phyloP scores from a whole-genome alignment of 495 filamentous ascomycete species.

The Daldinia decipiens region DNA sequence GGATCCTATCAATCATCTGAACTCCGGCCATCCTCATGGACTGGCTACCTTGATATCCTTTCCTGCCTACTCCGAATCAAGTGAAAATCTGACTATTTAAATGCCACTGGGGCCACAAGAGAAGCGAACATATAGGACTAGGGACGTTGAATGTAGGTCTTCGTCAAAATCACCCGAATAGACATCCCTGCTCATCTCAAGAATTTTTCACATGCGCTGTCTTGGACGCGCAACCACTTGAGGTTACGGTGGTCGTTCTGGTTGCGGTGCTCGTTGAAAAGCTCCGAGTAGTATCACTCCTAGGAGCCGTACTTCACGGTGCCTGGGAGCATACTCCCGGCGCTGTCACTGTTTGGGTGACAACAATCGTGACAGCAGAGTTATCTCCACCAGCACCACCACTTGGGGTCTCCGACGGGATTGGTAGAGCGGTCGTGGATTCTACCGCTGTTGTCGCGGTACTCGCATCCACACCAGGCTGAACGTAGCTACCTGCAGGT shows the following conservation, averaged over 20 bases:
- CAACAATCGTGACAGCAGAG: slow-evolving; percentile 34
- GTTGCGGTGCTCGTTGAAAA: slow-evolving; percentile 30
- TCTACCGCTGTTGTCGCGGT: slow-evolving; percentile 9
- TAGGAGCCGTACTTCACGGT: slow-evolving; percentile 34
- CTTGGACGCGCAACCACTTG: slow-evolving; percentile 17
- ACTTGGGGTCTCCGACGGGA: slow-evolving; percentile 27
- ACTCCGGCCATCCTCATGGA: slow-evolving; percentile 30
- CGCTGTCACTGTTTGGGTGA: slow-evolving; percentile 45
- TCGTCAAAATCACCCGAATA: neutral
- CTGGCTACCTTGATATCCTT: slow-evolving; percentile 5
- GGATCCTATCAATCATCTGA: slow-evolving; percentile 24
- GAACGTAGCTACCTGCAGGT: slow-evolving; percentile 39
- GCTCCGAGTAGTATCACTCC: slow-evolving; percentile 19
- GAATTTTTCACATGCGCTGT: slow-evolving; percentile 23
- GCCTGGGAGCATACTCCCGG: slow-evolving; percentile 37
- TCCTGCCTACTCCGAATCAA: slow-evolving; percentile 13
- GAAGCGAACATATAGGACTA: slow-evolving; percentile 26
- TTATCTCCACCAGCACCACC: slow-evolving; percentile 10
- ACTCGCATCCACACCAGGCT: slow-evolving; percentile 37
- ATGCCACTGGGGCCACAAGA: slow-evolving; percentile 35
- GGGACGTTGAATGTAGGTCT: neutral
- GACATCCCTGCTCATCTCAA: slow-evolving; percentile 9
- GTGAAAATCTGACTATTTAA: slow-evolving; percentile 16
- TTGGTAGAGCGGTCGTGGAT: slow-evolving; percentile 22
- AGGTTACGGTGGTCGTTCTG: slow-evolving; percentile 21